Conservation (phyloP, 257 asterid genomes). For the Salvia hispanica region DNA sequence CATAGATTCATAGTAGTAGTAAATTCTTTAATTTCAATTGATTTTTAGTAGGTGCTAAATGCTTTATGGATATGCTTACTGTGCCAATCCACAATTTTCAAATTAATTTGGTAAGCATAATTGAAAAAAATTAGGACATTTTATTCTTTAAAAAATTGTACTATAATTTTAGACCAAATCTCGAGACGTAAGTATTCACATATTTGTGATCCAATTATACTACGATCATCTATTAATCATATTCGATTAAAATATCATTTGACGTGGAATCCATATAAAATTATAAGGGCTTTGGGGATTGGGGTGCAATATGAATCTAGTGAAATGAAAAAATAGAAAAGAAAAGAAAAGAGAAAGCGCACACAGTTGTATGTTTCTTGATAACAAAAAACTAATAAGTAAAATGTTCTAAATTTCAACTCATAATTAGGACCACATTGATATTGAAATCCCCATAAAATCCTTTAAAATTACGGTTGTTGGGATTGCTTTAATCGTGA, state of each 20-base stretch:
- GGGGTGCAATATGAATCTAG: constrained; percentile 6
- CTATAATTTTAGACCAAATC: no score
- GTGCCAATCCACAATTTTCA: not conserved
- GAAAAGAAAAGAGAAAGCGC: no score
- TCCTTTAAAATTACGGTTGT: constrained; percentile 35
- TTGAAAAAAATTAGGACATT: not conserved
- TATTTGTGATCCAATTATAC: not conserved
- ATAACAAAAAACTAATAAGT: not conserved
- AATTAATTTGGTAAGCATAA: not conserved
- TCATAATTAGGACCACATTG: constrained; percentile 34
- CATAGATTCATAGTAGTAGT: no score
- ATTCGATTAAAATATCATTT: not conserved
- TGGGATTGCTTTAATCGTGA: constrained; percentile 36
- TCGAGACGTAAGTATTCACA: not conserved
- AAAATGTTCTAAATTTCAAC: constrained; percentile 11
- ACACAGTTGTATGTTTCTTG: constrained; percentile 1
- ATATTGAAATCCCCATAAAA: constrained; percentile 27
- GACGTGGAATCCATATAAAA: not conserved
- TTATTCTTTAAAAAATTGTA: no score
- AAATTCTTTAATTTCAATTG: no score
- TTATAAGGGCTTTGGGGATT: not conserved
- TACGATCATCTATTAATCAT: not conserved
- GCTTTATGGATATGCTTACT: not conserved
- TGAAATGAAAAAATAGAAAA: not conserved
- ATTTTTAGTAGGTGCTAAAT: not conserved